Base-by-base conservation (phyloP, 1,284 basidiomycete genomes). In the Leccinum fallax region DNA sequence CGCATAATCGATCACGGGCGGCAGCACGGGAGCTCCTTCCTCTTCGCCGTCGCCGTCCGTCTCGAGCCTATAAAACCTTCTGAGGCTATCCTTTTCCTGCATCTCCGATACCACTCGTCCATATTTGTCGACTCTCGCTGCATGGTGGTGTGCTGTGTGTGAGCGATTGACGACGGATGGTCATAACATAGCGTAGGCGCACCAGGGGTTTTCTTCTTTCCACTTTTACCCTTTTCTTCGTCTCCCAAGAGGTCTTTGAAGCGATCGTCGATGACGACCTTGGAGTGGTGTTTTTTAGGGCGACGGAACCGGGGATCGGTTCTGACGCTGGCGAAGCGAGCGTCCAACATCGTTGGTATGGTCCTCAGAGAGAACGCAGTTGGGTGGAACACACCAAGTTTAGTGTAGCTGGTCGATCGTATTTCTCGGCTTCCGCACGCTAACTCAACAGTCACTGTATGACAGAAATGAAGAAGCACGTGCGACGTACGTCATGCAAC, bases 271-370 rank as follows among this genome's bases (percentile, higher is more conserved):
- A 98, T 85, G 63, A 91, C 85, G 57, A 97, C 89, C 77, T 96
- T 97, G 67, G 88, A 81, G 59, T 88, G 81, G 55, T 91, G 87
- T 74, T 89, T 92, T 72, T 88, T 92, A 1, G 93, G 91, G 24
- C 85, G 85, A 40, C 96, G 83, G 80, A 99, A 99, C 60, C 97
- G 88, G 59, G 97, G 97, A 77, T 99, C 97, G 32, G 93, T 90
- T 74, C 89, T 90, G 58, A 98, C 82, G 61, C 92, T 84, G 34
- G 92, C 86, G 76, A 99, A 98, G 38, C 97, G 87, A 38, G 89
- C 81, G 77, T 97, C 95, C 40, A 88, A 85, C 90, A 92, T 91
- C 13, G 21, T 49, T 49, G n/a, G 21, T 48, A 11, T 19, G 19
- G 46, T 49, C 43, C 43, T 21, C 19, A 11, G 19, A 46, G 43